Percentiles rank a stretch among this genome's conserved stretches.
Conservation (phyloP, 2,329 filamentous ascomycete species). For the Cladorrhinum sp. region DNA sequence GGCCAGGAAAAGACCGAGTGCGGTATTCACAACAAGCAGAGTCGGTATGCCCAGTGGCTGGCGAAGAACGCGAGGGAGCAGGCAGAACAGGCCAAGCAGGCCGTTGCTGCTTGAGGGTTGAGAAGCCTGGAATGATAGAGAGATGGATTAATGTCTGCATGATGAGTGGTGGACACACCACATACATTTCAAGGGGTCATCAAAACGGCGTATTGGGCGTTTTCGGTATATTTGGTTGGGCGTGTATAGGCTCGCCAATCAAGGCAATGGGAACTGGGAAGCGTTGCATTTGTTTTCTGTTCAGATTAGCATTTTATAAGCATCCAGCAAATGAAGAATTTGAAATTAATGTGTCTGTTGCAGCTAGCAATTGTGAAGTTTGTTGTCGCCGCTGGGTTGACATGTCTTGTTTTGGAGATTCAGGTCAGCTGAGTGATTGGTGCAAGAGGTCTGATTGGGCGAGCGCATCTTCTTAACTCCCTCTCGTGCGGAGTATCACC, state of each 20-base stretch:
- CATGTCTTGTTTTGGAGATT: background rate
- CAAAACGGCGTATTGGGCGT: constrained; percentile 1
- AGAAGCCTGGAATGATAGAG: background rate
- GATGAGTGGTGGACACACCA: background rate
- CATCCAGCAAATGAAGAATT: background rate
- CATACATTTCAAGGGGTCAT: background rate
- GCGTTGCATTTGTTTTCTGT: background rate
- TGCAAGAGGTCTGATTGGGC: constrained; percentile 6
- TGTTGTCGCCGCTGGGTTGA: background rate
- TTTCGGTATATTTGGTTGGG: background rate
- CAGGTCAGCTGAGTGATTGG: constrained; percentile 6
- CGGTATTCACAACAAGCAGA: constrained; percentile 97
- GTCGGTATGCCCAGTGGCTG: constrained; percentile 84
- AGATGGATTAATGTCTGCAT: constrained; percentile 1
- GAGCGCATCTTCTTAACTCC: background rate
- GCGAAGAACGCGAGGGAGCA: constrained; percentile 19
- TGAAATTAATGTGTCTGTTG: background rate
- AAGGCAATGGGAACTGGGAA: background rate
- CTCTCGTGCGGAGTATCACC: constrained; percentile 3
- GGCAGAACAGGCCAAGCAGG: constrained; percentile 11
- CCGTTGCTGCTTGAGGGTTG: constrained; percentile 11
- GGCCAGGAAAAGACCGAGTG: constrained; percentile 95
- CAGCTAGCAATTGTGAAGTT: background rate
- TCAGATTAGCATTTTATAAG: background rate
- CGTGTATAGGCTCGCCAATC: background rate